Conservation (phyloP, 352 stramenopile genomes). For the Pythium insidiosum region DNA sequence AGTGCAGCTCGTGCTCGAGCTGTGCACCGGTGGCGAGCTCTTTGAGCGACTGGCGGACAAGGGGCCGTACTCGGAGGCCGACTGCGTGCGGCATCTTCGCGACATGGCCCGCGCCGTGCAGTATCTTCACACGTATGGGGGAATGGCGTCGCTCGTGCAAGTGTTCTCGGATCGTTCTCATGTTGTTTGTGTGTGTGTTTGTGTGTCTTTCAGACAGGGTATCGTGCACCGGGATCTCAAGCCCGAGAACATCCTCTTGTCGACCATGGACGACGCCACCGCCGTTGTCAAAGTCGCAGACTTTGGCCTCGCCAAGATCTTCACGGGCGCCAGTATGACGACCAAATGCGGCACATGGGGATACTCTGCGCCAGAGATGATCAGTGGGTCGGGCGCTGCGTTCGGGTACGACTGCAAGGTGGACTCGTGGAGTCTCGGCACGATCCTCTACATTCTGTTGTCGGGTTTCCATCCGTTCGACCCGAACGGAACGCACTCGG, state of each 20-base stretch:
- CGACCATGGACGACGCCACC: conserved; percentile 44
- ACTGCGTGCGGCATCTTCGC: conserved; percentile 63
- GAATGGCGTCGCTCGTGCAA: too few species aligned
- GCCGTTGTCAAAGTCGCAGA: conserved; percentile 73
- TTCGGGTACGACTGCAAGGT: conserved; percentile 83
- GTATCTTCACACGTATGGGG: conserved; percentile 62
- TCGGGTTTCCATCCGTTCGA: conserved; percentile 84
- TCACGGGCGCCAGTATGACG: conserved; percentile 57
- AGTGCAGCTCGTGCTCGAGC: conserved; percentile 70
- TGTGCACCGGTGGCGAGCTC: conserved; percentile 76
- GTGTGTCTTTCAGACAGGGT: conserved; percentile 28
- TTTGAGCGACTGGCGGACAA: conserved; percentile 77
- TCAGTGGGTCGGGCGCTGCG: conserved; percentile 50
- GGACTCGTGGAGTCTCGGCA: conserved; percentile 84
- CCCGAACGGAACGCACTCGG: conserved; percentile 53
- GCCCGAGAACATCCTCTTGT: conserved; percentile 79
- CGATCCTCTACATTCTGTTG: conserved; percentile 84
- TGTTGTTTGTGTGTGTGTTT: background rate
- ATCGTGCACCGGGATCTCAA: conserved; percentile 83
- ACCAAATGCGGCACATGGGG: conserved; percentile 80
- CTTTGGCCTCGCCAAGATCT: conserved; percentile 82
- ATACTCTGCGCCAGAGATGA: conserved; percentile 82
- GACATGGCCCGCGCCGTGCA: conserved; percentile 62
- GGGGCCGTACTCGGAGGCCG: conserved; percentile 74
- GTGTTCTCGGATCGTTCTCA: background rate